phyloP scores from a whole-genome alignment of 306 rosid species.

The Alnus glutinosa region DNA sequence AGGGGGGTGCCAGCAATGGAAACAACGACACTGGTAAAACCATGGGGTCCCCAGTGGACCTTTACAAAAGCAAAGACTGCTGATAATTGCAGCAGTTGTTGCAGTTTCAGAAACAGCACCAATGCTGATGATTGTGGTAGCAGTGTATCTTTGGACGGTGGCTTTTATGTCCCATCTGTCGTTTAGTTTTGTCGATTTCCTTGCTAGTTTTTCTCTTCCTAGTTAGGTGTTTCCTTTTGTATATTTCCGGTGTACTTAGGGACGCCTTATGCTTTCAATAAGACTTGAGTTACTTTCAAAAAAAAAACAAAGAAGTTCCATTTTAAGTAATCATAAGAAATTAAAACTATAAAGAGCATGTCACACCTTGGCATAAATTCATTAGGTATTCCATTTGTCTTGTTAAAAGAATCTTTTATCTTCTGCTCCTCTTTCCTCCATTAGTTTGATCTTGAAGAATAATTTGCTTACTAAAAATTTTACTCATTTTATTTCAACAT shows the following conservation, averaged over 20 bases:
- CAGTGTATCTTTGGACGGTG: too few species aligned
- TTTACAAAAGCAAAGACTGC: neutral
- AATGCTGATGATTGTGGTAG: neutral
- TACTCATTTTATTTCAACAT: neutral
- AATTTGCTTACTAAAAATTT: neutral
- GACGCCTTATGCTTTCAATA: too few species aligned
- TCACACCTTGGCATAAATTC: neutral
- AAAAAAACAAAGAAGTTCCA: neutral
- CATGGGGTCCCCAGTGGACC: neutral
- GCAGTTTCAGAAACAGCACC: neutral
- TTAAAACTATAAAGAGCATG: neutral
- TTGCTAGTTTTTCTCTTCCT: too few species aligned
- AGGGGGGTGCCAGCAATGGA: neutral
- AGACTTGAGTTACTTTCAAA: too few species aligned
- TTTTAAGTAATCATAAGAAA: neutral
- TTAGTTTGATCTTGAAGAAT: neutral
- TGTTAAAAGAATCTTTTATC: neutral
- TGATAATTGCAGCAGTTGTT: neutral
- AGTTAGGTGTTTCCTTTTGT: too few species aligned
- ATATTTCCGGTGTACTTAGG: too few species aligned
- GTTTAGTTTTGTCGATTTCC: too few species aligned
- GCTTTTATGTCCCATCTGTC: too few species aligned
- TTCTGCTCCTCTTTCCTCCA: neutral
- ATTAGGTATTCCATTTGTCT: neutral
- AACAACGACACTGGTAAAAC: neutral